Evolutionary conservation across 2,329 filamentous ascomycete species (phyloP).

Genomic region (Phyllosticta citribraziliensis): DNA sequence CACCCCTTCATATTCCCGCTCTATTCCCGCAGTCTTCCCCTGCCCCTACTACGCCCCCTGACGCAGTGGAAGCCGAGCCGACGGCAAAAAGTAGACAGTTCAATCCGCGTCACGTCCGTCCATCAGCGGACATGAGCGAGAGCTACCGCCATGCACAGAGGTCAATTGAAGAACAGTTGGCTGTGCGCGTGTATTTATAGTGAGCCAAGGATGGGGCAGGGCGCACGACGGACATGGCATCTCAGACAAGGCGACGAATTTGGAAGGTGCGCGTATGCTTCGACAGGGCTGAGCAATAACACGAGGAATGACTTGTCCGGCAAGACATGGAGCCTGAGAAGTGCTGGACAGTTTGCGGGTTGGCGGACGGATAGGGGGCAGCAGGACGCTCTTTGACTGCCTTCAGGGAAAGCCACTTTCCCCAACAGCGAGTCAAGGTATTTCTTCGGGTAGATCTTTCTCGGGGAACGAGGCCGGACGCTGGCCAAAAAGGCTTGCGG

Average conservation of each 20-base stretch:
- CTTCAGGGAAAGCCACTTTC: not conserved
- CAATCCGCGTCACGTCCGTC: not conserved
- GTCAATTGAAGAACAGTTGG: not conserved
- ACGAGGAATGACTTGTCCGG: too few species aligned
- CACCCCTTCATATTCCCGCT: not conserved
- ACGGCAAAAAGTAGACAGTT: not conserved
- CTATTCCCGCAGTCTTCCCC: not conserved
- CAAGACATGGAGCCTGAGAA: not conserved
- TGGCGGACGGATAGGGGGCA: not conserved
- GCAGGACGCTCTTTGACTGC: not conserved
- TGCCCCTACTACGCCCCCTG: not conserved
- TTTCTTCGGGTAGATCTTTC: not conserved
- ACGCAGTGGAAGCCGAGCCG: not conserved
- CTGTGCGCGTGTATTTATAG: not conserved
- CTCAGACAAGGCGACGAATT: not conserved
- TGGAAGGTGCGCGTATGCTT: not conserved
- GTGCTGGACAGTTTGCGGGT: not conserved
- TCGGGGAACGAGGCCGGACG: not conserved
- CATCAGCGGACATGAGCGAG: not conserved
- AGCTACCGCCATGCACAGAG: not conserved
- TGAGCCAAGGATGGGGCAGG: not conserved
- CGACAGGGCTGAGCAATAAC: not conserved
- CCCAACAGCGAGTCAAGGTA: not conserved
- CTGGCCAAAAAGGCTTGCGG: not conserved
- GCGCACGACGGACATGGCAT: not conserved